Evolutionary conservation across 371 early-diverging fungal species (phyloP), one percentile per base, ranked within the genome.

Genomic region (Paraphysoderma sedebokerense): DNA sequence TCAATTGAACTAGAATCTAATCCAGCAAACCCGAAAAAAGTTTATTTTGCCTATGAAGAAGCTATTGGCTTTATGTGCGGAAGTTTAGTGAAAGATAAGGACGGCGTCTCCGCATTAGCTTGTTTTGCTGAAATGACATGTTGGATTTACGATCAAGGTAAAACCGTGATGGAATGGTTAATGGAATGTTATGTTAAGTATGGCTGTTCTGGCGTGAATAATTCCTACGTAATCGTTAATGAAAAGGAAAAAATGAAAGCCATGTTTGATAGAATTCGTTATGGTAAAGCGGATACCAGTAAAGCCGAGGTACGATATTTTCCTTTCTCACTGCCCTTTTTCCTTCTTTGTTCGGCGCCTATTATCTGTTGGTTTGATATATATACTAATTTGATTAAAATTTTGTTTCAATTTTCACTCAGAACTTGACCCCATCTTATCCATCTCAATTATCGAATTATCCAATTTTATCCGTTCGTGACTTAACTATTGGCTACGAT

Each of bases 21-120:
- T 38, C 26, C 35, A 13, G 38, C 27, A 6, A 15, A 15, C n/a
- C n/a, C n/a, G n/a, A n/a, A n/a, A n/a, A 35, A 68, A 32, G 77
- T 79, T 9, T 58, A 76, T 15, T 88, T 95, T 56, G 87, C 85
- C 9, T 95, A 77, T 55, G 95, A 95, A 60, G 93, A 95, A 63
- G 93, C 95, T 13, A 87, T 95, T 49, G 91, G 91, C 19, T 88
- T 78, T 54, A 82, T 85, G 61, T 58, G 80, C 50, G 77, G 76
- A 23, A 68, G 74, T 44, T 67, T 76, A 44, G 85, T 88, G 34
- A 70, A 71, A 28, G 89, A 88, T 57, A 87, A 87, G 58, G 88
- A 88, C 49, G 88, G 88, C 47, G 63, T 87, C 38, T 73, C 80
- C 30, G 93, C 93, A 0, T 59, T 90, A 49, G 86, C 67, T 5